These are phyloP conservation scores for Peronospora farinosa DNA, from an alignment of 352 stramenopile genomes.

Conservation along the genomic window DNA sequence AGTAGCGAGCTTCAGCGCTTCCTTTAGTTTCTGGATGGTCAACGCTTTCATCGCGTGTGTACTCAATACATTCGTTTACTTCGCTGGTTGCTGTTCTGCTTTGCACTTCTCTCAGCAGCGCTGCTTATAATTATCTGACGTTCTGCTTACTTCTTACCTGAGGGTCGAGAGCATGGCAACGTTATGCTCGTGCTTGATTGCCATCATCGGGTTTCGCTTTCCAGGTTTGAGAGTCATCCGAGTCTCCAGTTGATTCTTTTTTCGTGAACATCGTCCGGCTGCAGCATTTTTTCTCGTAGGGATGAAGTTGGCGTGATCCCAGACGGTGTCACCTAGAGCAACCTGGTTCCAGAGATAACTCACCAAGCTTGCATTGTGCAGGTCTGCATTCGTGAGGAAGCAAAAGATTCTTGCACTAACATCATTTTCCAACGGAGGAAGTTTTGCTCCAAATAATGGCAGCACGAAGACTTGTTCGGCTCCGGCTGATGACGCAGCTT, in stretches of 20 bases:
- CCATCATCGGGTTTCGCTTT: slow-evolving; percentile 1
- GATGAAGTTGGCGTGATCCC: slow-evolving; percentile 74
- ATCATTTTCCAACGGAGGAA: slow-evolving; percentile 54
- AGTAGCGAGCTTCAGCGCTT: slow-evolving; percentile 1
- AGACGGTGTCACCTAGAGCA: slow-evolving; percentile 59
- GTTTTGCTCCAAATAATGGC: slow-evolving; percentile 56
- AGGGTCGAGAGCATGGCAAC: slow-evolving; percentile 22
- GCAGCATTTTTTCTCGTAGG: slow-evolving; percentile 14
- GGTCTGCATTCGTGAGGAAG: slow-evolving; percentile 64
- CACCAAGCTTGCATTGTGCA: slow-evolving; percentile 85
- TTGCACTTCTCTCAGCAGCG: slow-evolving; percentile 3
- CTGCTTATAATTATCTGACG: slow-evolving; percentile 24
- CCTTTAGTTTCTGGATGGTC: neutral
- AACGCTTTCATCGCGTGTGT: slow-evolving; percentile 3
- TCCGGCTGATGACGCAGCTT: slow-evolving; percentile 15
- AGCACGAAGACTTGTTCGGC: slow-evolving; percentile 49
- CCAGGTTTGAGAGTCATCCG: slow-evolving; percentile 2
- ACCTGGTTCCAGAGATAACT: slow-evolving; percentile 78
- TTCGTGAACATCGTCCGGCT: slow-evolving; percentile 6
- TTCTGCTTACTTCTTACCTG: slow-evolving; percentile 18
- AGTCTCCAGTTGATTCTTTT: slow-evolving; percentile 8
- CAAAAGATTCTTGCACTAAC: slow-evolving; percentile 61
- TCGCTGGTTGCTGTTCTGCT: slow-evolving; percentile 5
- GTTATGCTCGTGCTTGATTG: slow-evolving; percentile 17
- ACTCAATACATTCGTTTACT: slow-evolving; percentile 6